Evolutionary conservation across 257 asterid species (phyloP), one percentile per base, ranked within the genome.

Genomic region (Nicotiana knightiana): DNA sequence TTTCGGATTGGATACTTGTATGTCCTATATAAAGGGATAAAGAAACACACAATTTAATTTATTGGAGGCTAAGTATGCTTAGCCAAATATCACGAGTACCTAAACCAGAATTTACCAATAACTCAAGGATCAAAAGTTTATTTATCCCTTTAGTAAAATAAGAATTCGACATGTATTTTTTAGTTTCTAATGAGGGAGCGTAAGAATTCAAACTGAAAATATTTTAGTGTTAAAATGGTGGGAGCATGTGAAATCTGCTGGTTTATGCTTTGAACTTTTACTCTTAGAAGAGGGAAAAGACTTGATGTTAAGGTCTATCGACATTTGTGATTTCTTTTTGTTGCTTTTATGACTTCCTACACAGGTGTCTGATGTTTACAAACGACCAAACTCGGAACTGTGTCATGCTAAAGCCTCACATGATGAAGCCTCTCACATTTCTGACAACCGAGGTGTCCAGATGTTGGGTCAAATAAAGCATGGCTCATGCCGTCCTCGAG

Each of bases 401-500:
- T 93, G 97, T 88, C 93, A 97, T 32, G 90, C 86, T 87, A 96
- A 90, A 85, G 90, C 85, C 83, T 86, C 86, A 75, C 88, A 81
- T 66, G 96, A 92, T 83, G 98, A 94, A 51, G 73, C 92, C 62
- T 86, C 91, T 18, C 92, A 89, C 85, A 76, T 71, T 75, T 85
- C 89, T 85, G 94, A 87, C 77, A 89, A 82, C 85, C 88, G 88
- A 84, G 98, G 97, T 62, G 86, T 94, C 82, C 99, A 92, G 86
- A 84, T 96, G 93, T 87, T 96, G 81, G 97, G 98, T 79, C 99
- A 96, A 83, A 93, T 96, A 85, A 93, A 89, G 84, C 95, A 94
- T 26, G 96, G 97, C 82, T 88, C 99, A 53, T 96, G 97, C 89
- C 93, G 97, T 76, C 94, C 97, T 77, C 92, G 99, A 78, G 98